Conservation (phyloP, 2,329 filamentous ascomycete genomes). For the Fusarium subtropicale region DNA sequence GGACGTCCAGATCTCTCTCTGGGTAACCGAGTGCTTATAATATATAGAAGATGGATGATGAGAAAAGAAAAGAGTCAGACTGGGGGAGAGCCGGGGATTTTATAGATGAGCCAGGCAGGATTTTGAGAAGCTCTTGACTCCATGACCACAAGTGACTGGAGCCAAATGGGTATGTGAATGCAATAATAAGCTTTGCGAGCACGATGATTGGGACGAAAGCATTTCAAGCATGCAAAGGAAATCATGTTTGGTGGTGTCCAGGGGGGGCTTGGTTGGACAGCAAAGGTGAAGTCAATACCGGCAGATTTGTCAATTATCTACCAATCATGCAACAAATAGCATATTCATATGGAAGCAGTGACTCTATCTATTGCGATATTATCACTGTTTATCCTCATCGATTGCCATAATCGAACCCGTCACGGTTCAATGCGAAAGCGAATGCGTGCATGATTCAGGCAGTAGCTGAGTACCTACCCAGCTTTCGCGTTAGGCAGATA, state of each 20-base stretch:
- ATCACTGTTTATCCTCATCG: background rate
- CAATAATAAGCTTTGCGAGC: background rate
- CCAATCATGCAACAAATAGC: background rate
- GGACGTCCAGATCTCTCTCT: background rate
- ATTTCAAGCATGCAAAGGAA: background rate
- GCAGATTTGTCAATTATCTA: background rate
- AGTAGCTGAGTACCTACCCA: too few relatives aligned
- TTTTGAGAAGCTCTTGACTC: too few relatives aligned
- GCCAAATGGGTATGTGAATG: background rate
- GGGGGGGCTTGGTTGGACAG: background rate
- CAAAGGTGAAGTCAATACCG: background rate
- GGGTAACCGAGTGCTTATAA: background rate
- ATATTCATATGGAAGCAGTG: background rate
- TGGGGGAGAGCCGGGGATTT: background rate
- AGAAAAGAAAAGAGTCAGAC: background rate
- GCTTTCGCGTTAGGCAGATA: too few relatives aligned
- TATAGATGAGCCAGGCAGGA: background rate
- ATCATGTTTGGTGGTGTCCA: background rate
- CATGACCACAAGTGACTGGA: background rate
- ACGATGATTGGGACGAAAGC: background rate
- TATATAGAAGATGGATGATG: background rate
- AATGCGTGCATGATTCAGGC: background rate
- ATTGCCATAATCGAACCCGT: background rate
- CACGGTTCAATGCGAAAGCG: background rate
- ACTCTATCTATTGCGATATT: background rate